A percentile compares a stretch with the other conserved stretches of the same genome.
Conservation (phyloP, 1,284 basidiomycete species). For the Pseudozyma pruni region DNA sequence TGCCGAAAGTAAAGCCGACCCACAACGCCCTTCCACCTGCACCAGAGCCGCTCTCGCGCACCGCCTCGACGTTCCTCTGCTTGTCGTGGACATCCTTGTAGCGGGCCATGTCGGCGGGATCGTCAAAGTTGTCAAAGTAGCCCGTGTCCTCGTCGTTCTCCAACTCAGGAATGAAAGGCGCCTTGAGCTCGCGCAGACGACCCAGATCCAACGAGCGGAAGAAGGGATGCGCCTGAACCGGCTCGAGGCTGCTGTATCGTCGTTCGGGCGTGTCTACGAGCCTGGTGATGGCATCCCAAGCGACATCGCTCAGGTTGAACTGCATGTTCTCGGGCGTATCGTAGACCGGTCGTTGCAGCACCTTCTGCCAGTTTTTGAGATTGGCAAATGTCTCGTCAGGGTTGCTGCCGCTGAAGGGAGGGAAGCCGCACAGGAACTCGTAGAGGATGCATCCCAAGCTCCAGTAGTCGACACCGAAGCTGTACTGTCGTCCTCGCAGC, state of each 20-base stretch:
- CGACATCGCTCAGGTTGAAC: slow-evolving; percentile 92
- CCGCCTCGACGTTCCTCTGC: slow-evolving; percentile 87
- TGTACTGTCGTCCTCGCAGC: slow-evolving; percentile 91
- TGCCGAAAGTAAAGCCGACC: slow-evolving; percentile 92
- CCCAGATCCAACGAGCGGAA: slow-evolving; percentile 82
- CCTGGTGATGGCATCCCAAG: slow-evolving; percentile 95
- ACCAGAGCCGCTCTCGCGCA: slow-evolving; percentile 74
- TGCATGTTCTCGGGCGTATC: slow-evolving; percentile 95
- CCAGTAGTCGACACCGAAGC: slow-evolving; percentile 97
- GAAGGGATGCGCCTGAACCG: slow-evolving; percentile 85
- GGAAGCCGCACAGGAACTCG: slow-evolving; percentile 87
- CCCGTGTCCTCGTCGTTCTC: slow-evolving; percentile 93
- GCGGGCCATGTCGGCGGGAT: slow-evolving; percentile 94
- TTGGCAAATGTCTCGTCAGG: slow-evolving; percentile 99
- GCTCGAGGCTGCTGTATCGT: slow-evolving; percentile 79
- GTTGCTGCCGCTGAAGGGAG: slow-evolving; percentile 93
- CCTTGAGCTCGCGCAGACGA: slow-evolving; percentile 79
- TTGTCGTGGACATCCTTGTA: slow-evolving; percentile 92
- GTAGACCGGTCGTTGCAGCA: slow-evolving; percentile 90
- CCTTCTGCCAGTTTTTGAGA: slow-evolving; percentile 93
- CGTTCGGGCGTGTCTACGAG: slow-evolving; percentile 80
- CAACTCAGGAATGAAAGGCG: slow-evolving; percentile 94
- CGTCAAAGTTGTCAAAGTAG: slow-evolving; percentile 97
- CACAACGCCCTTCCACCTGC: slow-evolving; percentile 81
- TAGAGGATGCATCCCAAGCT: slow-evolving; percentile 97